Base-by-base conservation (phyloP, 2,329 filamentous ascomycete species). In the Aureobasidium mangrovei region DNA sequence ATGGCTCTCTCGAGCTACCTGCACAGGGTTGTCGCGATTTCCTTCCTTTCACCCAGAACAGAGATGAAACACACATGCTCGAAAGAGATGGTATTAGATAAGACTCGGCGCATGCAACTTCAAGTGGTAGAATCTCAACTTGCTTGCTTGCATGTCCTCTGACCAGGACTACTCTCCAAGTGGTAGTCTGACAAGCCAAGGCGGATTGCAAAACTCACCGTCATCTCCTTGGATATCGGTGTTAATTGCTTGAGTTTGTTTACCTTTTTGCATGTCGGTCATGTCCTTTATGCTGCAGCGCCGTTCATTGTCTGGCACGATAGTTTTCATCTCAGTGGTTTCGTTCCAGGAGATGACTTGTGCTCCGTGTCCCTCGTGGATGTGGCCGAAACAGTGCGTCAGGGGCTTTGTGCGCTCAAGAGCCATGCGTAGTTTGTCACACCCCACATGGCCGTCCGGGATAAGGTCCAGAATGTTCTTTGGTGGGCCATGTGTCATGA, bases 401-500 rank as follows among this genome's bases (percentile, higher is more conserved):
- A 67, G 64, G 0, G 82, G 82, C 52, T 69, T 70, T 7, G 73
- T 74, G 6, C 78, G 69, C 52, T 70, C 66, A 1, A 77, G 67
- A 0, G 80, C 81, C 1, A 69, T 66, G 1, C 78, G 68, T 2
- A 84, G 67, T 60, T 76, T 72, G 40, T 72, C 67, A 63, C 81
- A 83, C 0, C 82, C 82, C 1, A 77, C 78, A 24, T 67, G 61
- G 27, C 68, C 62, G 2, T 62, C 62, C 0, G 33, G 57, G 1
- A 67, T 68, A n/a, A 58, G 55, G 59, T 84, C 82, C 2, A 81
- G 65, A 3, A 78, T 64, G 0, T 69, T 70, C 24, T 67, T 61
- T 0, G 81, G 79, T 2, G 81, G 81, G 0, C 80, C 81, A 62
- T 84, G 82, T 0, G 81, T 84, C 62, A 84, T 72, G 57, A 82